Evolutionary conservation across 441 rosid species (phyloP), one percentile per base, ranked within the genome.

Genomic region (Omphalea diandra): DNA sequence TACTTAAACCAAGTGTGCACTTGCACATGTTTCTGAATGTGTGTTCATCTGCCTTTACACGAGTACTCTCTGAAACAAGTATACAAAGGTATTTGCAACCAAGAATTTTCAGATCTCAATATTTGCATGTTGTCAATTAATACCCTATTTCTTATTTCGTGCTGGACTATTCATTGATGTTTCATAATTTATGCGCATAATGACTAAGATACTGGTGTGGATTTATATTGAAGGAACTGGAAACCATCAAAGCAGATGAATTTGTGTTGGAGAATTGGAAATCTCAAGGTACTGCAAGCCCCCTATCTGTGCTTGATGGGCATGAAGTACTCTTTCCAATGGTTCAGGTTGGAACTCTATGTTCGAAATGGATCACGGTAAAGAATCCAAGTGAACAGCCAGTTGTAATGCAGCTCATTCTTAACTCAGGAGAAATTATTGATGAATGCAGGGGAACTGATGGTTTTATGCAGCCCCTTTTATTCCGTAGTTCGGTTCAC

Each of bases 361-460:
- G 35, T 63, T 75, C 86, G 17, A 80, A 80, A 71, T 84, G 87
- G 90, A 86, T 90, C 81, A 81, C 84, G 18, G 91, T 90, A 31
- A 81, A 68, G 71, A 90, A 90, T 77, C 96, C 96, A 33, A 86
- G 90, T 78, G 80, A 75, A 63, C 81, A 77, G 47, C 90, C 96
- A 43, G 88, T 88, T 71, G 68, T 85, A 54, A 86, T 90, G 91
- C 96, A 90, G 85, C 87, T 90, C 65, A 80, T 90, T 75, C 85
- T 90, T 58, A 84, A 85, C 77, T 79, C 93, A 0, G 90, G 82
- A 65, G 88, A 85, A 85, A 81, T 88, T 56, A 31, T 90, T 31
- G 84, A 86, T 69, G 79, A 82, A 49, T 88, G 96, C 77, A 78
- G 57, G 76, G 83, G 52, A 24, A 44, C 67, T 7, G 86, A 75